A percentile compares a stretch with the other conserved stretches of the same genome.
Evolutionary conservation across 1,139 yeast genomes (phyloP).

Genomic region (Saccharomyces pastorianus): DNA sequence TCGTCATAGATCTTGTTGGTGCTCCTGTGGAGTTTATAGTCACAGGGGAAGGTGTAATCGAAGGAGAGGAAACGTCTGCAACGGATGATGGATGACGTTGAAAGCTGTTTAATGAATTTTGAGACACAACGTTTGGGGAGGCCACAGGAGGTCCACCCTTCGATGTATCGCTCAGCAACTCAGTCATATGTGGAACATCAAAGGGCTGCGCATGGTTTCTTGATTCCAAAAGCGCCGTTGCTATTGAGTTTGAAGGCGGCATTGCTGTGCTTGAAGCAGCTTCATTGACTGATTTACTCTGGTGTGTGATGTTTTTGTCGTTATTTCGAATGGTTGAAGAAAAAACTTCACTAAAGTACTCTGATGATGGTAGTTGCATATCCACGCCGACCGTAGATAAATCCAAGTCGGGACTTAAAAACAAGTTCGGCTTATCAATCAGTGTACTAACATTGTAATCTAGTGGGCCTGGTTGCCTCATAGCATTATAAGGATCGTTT

Average conservation of each 20-base stretch:
- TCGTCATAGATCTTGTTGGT: not conserved
- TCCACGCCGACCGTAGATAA: constrained; percentile 6
- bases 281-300: not conserved
- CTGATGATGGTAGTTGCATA: constrained; percentile 10
- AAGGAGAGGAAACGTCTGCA: constrained; percentile 1
- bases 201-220: constrained; percentile 6
- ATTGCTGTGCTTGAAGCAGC: not conserved
- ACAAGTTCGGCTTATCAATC: constrained; percentile 13
- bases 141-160: not conserved
- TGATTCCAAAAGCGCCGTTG: not conserved
- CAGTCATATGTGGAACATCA: constrained; percentile 14
- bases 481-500: not conserved
- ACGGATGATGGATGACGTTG: not conserved
- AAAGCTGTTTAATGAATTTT: constrained; percentile 3
- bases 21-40: not conserved
- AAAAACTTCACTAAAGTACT: constrained; percentile 18
- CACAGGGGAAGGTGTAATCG: not conserved
- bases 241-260: not conserved
- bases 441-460: constrained; percentile 11
- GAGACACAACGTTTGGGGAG: not conserved
- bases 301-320: not conserved
- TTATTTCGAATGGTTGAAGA: not conserved
- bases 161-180: constrained; percentile 9
- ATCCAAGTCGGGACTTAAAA: constrained; percentile 2
- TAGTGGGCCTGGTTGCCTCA: not conserved